Conservation (phyloP, 225 moss, liverwort and hornwort species). For the Sphagnum contortum region DNA sequence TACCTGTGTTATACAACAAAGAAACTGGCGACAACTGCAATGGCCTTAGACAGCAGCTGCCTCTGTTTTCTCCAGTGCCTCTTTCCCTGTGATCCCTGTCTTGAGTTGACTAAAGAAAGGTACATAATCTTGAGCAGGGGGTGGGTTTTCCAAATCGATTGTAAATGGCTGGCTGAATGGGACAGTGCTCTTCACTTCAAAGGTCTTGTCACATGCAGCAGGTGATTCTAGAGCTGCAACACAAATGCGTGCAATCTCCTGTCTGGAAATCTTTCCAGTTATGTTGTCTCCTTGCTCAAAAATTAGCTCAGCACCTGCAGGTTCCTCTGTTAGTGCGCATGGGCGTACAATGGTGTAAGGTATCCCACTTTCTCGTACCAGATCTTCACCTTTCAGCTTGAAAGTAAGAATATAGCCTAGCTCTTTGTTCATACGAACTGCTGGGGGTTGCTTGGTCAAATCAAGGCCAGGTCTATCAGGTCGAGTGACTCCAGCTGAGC, state of each 20-base stretch:
- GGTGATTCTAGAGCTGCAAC: conserved; percentile 50
- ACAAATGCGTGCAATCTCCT: conserved; percentile 76
- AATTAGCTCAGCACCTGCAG: conserved; percentile 78
- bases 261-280: conserved; percentile 71
- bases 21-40: too few species aligned
- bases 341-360: conserved; percentile 67
- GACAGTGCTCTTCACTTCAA: conserved; percentile 94
- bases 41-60: too few species aligned
- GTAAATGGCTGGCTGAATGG: conserved; percentile 82
- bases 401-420: conserved; percentile 74
- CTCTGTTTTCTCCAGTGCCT: conserved; percentile 19
- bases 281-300: conserved; percentile 96
- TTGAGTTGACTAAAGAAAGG: conserved; percentile 40
- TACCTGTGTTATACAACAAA: too few species aligned
- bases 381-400: conserved; percentile 89
- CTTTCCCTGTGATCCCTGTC: conserved; percentile 73
- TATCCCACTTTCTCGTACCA: conserved; percentile 66
- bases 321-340: conserved; percentile 92
- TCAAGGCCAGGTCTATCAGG: conserved; percentile 84
- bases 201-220: conserved; percentile 58
- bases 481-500: conserved; percentile 84
- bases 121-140: conserved; percentile 42
- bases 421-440: conserved; percentile 89
- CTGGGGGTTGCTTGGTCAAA: conserved; percentile 86
- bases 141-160: conserved; percentile 49